A percentile compares a stretch with the other conserved stretches of the same genome.
phyloP scores from a whole-genome alignment of 495 filamentous ascomycete species.

The Delitschia confertaspora region DNA sequence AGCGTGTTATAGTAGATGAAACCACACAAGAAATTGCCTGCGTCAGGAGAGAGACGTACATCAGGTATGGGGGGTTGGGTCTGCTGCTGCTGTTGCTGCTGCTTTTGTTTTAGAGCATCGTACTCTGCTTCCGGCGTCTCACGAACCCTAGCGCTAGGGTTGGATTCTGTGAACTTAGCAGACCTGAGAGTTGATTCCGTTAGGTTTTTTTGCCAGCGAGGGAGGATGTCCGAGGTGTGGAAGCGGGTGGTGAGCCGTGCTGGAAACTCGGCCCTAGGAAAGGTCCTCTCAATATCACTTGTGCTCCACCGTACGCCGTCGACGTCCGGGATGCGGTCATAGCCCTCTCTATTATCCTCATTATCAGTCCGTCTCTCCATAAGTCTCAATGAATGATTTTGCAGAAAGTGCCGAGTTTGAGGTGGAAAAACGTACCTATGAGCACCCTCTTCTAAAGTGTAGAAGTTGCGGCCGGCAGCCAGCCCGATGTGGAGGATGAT shows the following conservation, averaged over 20 bases:
- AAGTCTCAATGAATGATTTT: too few species aligned
- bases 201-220: constrained; percentile 44
- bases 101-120: constrained; percentile 2
- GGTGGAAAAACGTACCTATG: too few species aligned
- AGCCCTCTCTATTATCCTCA: too few species aligned
- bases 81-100: constrained; percentile 8
- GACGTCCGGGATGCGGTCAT: constrained; percentile 60
- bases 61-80: too few species aligned
- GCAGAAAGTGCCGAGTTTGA: too few species aligned
- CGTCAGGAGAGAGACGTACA: constrained; percentile 56
- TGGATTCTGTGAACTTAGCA: too few species aligned
- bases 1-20: constrained; percentile 78
- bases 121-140: background rate
- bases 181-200: constrained; percentile 7
- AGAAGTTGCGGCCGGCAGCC: constrained; percentile 58
- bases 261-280: constrained; percentile 36
- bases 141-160: constrained; percentile 28
- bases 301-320: constrained; percentile 49
- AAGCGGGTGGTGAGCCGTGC: constrained; percentile 41
- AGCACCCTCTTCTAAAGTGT: constrained; percentile 59
- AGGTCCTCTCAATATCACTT: constrained; percentile 44
- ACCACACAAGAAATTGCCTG: constrained; percentile 76
- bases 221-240: constrained; percentile 46
- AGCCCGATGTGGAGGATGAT: constrained; percentile 73
- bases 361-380: too few species aligned